Evolutionary conservation across 495 filamentous ascomycete genomes (phyloP).

Genomic region (Tuber magnatum): DNA sequence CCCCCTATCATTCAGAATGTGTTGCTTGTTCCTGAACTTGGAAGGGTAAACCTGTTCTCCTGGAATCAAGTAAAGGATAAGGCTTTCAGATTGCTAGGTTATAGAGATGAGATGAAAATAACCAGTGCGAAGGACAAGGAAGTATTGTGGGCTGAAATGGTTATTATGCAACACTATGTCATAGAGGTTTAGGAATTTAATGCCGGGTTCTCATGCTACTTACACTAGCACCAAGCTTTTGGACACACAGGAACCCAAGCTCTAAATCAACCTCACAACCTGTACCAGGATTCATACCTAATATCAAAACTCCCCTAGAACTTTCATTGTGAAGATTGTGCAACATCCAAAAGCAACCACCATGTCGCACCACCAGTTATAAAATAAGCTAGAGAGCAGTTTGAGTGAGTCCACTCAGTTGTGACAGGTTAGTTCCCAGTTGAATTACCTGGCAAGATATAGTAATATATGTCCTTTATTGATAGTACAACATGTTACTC

Average conservation of each 20-base stretch:
- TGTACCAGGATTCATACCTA: background rate
- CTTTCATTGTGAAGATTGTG: background rate
- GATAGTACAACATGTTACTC: background rate
- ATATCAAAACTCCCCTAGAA: background rate
- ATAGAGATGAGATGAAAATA: background rate
- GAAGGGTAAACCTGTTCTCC: background rate
- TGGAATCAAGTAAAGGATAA: background rate
- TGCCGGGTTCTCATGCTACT: background rate
- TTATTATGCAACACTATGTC: too few relatives aligned
- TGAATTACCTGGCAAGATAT: background rate
- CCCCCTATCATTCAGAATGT: background rate
- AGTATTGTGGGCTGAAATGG: background rate
- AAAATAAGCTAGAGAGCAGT: background rate
- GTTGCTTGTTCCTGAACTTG: background rate
- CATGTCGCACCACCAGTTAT: background rate
- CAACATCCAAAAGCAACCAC: background rate
- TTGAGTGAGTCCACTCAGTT: constrained; percentile 3
- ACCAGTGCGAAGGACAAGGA: background rate
- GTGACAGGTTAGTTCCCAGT: background rate
- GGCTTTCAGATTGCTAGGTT: background rate
- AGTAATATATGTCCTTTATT: constrained; percentile 11
- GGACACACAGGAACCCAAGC: background rate
- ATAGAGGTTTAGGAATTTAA: background rate
- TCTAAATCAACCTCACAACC: background rate
- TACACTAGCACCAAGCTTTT: background rate